Conservation (phyloP, 176 grass and related monocot species). For the Otatea glauca region DNA sequence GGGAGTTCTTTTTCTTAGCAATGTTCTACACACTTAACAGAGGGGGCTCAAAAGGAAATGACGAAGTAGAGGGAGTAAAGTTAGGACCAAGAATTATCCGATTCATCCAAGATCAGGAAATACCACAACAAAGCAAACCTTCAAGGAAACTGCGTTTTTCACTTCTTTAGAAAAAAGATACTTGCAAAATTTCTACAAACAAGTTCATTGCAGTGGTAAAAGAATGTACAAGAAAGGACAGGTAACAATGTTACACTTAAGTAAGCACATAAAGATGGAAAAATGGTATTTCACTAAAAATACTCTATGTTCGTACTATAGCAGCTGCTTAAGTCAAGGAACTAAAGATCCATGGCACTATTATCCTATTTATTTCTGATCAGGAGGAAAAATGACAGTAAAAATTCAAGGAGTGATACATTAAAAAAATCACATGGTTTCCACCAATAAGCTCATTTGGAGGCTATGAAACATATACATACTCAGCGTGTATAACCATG, state of each 20-base stretch:
- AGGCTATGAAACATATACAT: constrained; percentile 50
- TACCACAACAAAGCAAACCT: constrained; percentile 24
- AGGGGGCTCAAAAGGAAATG: background rate
- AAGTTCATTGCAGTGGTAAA: background rate
- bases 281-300: background rate
- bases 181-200: constrained; percentile 9
- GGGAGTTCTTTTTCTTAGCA: background rate
- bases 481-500: constrained; percentile 98
- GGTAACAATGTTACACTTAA: background rate
- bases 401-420: background rate
- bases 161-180: constrained; percentile 13
- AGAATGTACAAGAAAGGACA: background rate
- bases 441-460: constrained; percentile 22
- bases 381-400: background rate
- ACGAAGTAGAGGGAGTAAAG: background rate
- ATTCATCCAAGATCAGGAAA: background rate
- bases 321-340: background rate
- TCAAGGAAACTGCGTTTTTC: constrained; percentile 4
- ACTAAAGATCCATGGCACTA: constrained; percentile 5
- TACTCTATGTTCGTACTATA: background rate
- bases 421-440: constrained; percentile 38
- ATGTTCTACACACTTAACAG: background rate
- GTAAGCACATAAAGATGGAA: constrained; percentile 4
- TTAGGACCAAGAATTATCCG: constrained; percentile 23
- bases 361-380: constrained; percentile 7